Percentiles rank a stretch among this genome's conserved stretches.
These are phyloP conservation scores for Lipomyces mesembrius DNA, from an alignment of 805 yeast genomes.

Conservation along the genomic window DNA sequence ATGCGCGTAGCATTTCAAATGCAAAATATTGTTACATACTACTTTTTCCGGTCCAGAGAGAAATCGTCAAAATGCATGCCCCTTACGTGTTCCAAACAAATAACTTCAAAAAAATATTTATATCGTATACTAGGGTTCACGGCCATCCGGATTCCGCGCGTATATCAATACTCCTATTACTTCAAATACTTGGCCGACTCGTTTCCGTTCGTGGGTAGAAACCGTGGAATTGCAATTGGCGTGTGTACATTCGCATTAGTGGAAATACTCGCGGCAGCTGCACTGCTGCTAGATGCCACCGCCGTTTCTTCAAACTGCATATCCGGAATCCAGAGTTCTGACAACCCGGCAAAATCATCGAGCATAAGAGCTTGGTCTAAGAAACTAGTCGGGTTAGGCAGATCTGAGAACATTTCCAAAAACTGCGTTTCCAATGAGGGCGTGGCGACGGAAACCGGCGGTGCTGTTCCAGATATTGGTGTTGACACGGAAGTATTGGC, in stretches of 20 bases:
- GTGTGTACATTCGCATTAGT: neutral
- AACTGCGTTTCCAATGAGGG: conserved; percentile 40
- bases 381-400: conserved; percentile 46
- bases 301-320: conserved; percentile 24
- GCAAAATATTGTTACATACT: neutral
- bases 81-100: neutral
- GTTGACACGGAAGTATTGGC: neutral
- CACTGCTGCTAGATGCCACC: too few species aligned
- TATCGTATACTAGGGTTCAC: neutral
- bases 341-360: conserved; percentile 37
- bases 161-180: neutral
- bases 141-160: neutral
- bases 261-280: neutral
- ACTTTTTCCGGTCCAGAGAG: neutral
- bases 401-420: conserved; percentile 45
- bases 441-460: neutral
- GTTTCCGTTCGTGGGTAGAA: conserved; percentile 17
- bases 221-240: conserved; percentile 16
- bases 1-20: neutral
- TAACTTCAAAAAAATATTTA: too few species aligned
- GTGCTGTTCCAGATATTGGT: neutral
- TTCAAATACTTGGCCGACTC: conserved; percentile 12
- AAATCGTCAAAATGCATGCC: too few species aligned
- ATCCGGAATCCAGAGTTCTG: conserved; percentile 26
- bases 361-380: conserved; percentile 42